Conservation (phyloP, 768 basidiomycete genomes). For the Lactarius deliciosus region DNA sequence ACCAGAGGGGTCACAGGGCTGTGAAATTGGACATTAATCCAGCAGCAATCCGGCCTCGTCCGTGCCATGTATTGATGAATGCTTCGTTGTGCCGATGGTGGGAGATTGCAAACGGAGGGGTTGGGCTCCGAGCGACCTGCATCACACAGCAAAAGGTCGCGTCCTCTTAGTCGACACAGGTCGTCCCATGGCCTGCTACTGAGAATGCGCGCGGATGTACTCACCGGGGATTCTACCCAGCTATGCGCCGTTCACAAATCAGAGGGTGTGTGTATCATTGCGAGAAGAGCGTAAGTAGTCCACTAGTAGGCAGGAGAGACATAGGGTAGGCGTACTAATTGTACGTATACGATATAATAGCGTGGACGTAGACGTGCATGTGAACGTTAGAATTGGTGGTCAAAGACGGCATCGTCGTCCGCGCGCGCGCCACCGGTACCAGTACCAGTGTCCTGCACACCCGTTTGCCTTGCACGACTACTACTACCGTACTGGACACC, state of each 20-base stretch:
- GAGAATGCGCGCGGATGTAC: no score
- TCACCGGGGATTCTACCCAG: no score
- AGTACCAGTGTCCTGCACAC: slow-evolving; percentile 60
- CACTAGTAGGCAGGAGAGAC: not conserved
- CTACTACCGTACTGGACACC: slow-evolving; percentile 57
- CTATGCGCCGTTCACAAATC: not conserved
- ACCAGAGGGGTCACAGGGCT: no score
- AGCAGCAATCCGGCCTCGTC: no score
- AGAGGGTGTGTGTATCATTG: not conserved
- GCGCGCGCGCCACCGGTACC: slow-evolving; percentile 83
- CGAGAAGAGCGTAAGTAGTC: not conserved
- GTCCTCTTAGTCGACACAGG: no score
- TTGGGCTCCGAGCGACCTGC: no score
- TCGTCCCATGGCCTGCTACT: no score
- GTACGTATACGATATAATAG: not conserved
- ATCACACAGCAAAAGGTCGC: no score
- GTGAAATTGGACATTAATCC: no score
- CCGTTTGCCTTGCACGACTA: slow-evolving; percentile 68
- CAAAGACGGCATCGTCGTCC: slow-evolving; percentile 97
- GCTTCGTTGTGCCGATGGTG: no score
- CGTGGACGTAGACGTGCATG: not conserved
- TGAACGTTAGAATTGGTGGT: slow-evolving; percentile 36
- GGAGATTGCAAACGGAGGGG: no score
- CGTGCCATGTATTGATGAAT: no score
- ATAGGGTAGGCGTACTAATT: slow-evolving; percentile 1